phyloP scores from a whole-genome alignment of 129 eudicot genomes.

The Flaveria bidentis region DNA sequence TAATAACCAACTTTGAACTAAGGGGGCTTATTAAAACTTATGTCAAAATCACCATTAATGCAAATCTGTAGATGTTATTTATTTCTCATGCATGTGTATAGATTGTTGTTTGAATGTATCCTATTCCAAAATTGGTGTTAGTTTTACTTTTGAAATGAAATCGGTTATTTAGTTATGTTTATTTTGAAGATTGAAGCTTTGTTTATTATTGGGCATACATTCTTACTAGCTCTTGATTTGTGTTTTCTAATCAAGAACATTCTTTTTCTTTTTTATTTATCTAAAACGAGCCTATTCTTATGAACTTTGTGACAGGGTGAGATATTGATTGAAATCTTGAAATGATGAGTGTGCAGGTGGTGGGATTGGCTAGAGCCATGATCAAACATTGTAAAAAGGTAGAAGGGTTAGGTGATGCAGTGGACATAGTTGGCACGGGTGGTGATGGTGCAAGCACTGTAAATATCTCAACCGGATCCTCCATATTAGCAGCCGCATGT shows the following conservation, averaged over 20 bases:
- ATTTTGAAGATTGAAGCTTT: neutral
- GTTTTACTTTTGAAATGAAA: neutral
- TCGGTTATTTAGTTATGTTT: neutral
- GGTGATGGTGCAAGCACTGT: constrained; percentile 82
- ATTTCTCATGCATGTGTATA: neutral
- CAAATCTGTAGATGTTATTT: neutral
- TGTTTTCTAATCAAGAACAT: neutral
- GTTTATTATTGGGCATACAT: neutral
- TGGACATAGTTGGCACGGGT: constrained; percentile 79
- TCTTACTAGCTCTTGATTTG: neutral
- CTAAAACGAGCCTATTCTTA: neutral
- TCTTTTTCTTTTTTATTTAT: neutral
- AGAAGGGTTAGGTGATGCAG: constrained; percentile 62
- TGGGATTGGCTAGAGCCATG: constrained; percentile 73
- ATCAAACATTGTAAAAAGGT: constrained; percentile 57
- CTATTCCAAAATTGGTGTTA: neutral
- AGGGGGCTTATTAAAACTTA: neutral
- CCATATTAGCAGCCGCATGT: constrained; percentile 69
- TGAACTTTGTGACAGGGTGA: neutral
- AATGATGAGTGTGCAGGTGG: constrained; percentile 45
- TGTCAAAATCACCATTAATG: neutral
- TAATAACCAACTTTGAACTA: neutral
- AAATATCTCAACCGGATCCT: constrained; percentile 73
- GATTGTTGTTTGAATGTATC: neutral
- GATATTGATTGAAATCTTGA: constrained; percentile 3